Evolutionary conservation across 2,329 filamentous ascomycete genomes (phyloP), one percentile per base, ranked within the genome.

Genomic region (Ascosphaera aggregata): DNA sequence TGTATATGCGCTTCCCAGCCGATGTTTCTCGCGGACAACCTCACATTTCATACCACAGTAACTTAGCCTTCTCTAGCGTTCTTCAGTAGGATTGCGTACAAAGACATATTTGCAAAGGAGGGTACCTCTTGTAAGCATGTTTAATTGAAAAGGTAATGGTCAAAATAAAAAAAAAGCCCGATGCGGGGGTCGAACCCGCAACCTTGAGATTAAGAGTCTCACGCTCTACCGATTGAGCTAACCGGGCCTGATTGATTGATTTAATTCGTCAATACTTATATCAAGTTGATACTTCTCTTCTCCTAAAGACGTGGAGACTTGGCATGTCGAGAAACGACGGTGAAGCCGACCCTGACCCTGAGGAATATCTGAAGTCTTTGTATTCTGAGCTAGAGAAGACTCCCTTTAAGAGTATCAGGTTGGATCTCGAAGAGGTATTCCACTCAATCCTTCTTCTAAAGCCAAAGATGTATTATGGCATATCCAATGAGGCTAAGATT

Each of bases 181-280:
- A 58, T 54, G 54, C 51, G 55, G 54, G 54, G 55, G 49, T 58
- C 51, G 55, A 57, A 57, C 55, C 53, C 55, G 52, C 55, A 56
- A 47, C 52, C 51, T 54, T 55, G 53, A 53, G 55, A 34, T 46
- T 60, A 64, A 62, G 58, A 63, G 58, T 59, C 60, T 60, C 60
- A 63, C 55, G 56, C 55, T 58, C 55, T 63, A 58, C 53, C 60
- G 58, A 63, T 63, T 63, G 60, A 63, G 60, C 60, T 63, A 62
- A 56, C 58, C 59, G 53, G 54, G 60, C 60, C 37, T 39, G 9
- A 9, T 32, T 7, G 7, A 27, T 27, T 27, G 11, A n/a, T n/a
- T n/a, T n/a, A n/a, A n/a, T n/a, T n/a, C n/a, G n/a, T n/a, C n/a
- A n/a, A n/a, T n/a, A n/a, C n/a, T n/a, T n/a, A n/a, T n/a, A n/a